Conservation (phyloP, 257 asterid species). For the Echites panduratus region DNA sequence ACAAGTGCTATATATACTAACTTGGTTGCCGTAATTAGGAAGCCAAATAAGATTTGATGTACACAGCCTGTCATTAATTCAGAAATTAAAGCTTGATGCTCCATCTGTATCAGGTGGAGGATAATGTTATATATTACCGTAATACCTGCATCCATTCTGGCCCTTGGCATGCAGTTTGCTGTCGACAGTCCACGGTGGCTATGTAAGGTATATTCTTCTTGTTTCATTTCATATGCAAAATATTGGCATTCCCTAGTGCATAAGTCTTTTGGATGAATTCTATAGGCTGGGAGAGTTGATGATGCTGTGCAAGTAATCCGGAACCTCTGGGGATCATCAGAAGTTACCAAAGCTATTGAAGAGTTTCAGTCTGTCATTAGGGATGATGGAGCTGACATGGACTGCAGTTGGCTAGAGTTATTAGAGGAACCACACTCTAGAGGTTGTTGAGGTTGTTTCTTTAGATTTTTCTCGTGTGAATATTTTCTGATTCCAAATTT, state of each 20-base stretch:
- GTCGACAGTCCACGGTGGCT: constrained; percentile 96
- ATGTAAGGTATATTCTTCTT: constrained; percentile 53
- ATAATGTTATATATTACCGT: constrained; percentile 58
- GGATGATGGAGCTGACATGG: constrained; percentile 63
- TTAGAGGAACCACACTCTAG: constrained; percentile 78
- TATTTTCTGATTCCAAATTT: constrained; percentile 7
- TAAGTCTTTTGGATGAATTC: constrained; percentile 8
- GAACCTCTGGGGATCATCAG: constrained; percentile 61
- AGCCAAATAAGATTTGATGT: background rate
- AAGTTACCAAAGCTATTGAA: constrained; percentile 60
- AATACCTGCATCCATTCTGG: constrained; percentile 61
- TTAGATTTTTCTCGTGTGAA: constrained; percentile 23
- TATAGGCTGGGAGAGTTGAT: constrained; percentile 59
- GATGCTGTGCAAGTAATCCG: constrained; percentile 63
- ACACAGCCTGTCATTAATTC: constrained; percentile 1
- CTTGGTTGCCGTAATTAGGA: too few relatives aligned
- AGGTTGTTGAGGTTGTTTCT: constrained; percentile 65
- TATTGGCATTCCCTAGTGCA: constrained; percentile 9
- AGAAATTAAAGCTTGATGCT: background rate
- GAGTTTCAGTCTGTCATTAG: constrained; percentile 63
- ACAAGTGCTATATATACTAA: background rate
- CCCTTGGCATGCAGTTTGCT: constrained; percentile 78
- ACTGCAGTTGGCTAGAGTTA: constrained; percentile 78
- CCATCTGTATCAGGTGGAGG: constrained; percentile 70
- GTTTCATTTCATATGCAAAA: constrained; percentile 5